A percentile compares a stretch with the other conserved stretches of the same genome.
Conservation (phyloP, 2,329 filamentous ascomycete genomes). For the Paraphaeosphaeria sporulosa region DNA sequence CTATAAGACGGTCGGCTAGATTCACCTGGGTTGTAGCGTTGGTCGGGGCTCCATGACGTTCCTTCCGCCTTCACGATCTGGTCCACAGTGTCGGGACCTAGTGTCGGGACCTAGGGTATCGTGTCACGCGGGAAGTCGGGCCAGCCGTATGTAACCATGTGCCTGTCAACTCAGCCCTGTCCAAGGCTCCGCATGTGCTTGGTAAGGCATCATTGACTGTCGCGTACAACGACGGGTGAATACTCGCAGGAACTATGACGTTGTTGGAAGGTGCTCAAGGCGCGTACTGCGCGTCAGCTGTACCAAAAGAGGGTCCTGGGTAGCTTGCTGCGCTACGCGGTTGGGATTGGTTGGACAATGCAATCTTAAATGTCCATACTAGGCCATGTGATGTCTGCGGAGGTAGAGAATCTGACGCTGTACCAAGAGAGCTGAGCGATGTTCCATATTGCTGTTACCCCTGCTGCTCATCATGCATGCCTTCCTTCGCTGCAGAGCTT, state of each 20-base stretch:
- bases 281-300: conserved; percentile 7
- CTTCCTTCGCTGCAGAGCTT: conserved; percentile 9
- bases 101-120: not conserved
- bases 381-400: conserved; percentile 6
- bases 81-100: conserved; percentile 12
- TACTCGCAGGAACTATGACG: conserved; percentile 5
- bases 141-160: conserved; percentile 14
- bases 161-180: conserved; percentile 14
- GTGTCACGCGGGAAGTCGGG: conserved; percentile 15
- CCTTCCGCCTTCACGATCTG: conserved; percentile 8
- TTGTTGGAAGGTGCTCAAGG: conserved; percentile 20
- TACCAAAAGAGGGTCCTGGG: conserved; percentile 3
- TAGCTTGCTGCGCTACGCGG: conserved; percentile 8
- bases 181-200: conserved; percentile 10
- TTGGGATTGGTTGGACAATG: conserved; percentile 6
- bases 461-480: conserved; percentile 16
- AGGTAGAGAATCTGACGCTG: not conserved
- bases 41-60: not conserved
- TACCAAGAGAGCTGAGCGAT: conserved; percentile 1
- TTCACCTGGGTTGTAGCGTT: not conserved
- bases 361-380: conserved; percentile 6
- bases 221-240: conserved; percentile 11
- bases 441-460: conserved; percentile 10
- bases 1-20: not conserved
- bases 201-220: not conserved